A percentile compares a stretch with the other conserved stretches of the same genome.
Conservation (phyloP, 164 flowering plant genomes). For the Kalanchoe fedtschenkoi region DNA sequence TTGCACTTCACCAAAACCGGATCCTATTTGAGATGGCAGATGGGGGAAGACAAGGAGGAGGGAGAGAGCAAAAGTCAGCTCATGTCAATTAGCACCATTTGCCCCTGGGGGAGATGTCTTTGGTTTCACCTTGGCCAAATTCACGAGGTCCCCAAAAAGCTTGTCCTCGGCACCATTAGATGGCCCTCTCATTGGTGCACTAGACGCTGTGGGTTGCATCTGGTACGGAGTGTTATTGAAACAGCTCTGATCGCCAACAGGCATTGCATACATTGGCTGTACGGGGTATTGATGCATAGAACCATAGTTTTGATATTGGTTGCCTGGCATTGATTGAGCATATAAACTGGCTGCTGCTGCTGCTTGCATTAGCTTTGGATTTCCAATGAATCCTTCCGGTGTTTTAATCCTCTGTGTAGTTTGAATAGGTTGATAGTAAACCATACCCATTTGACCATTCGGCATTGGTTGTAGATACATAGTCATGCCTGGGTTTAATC, state of each 20-base stretch:
- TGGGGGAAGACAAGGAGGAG: not conserved
- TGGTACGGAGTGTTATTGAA: conserved; percentile 6
- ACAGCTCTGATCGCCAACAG: not conserved
- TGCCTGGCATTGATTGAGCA: conserved; percentile 2
- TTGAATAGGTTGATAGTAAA: conserved; percentile 6
- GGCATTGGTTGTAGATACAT: conserved; percentile 6
- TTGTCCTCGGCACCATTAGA: conserved; percentile 10
- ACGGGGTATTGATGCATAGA: conserved; percentile 7
- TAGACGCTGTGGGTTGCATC: not conserved
- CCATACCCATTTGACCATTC: conserved; percentile 4
- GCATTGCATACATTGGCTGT: conserved; percentile 9
- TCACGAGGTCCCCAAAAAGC: conserved; percentile 12
- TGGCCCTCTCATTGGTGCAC: conserved; percentile 4
- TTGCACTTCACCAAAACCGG: not conserved
- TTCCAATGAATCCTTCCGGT: conserved; percentile 9
- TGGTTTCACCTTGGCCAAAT: conserved; percentile 11
- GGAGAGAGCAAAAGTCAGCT: not conserved
- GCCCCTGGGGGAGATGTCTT: conserved; percentile 4
- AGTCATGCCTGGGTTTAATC: conserved; percentile 1
- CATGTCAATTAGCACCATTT: not conserved
- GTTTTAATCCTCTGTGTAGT: not conserved
- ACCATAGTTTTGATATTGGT: conserved; percentile 1
- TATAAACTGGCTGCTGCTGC: not conserved
- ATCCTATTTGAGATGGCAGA: not conserved
- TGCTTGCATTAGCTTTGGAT: conserved; percentile 6